phyloP scores from a whole-genome alignment of 192 early-diverging fungal species.

The Piromyces sp. region DNA sequence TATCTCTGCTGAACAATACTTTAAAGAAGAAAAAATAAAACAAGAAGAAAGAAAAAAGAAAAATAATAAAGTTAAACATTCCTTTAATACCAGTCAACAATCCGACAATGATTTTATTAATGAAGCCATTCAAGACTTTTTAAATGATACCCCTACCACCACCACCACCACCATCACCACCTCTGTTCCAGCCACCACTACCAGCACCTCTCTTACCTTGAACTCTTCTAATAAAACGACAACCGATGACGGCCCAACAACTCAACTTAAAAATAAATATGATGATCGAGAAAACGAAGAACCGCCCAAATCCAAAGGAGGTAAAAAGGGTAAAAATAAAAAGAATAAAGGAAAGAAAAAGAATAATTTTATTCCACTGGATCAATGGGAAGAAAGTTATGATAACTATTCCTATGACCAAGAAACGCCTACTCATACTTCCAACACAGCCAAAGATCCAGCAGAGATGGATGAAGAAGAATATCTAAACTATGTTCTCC shows the following conservation, averaged over 20 bases:
- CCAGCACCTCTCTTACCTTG: too few species aligned
- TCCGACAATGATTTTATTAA: neutral
- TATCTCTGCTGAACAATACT: neutral
- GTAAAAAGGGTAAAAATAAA: neutral
- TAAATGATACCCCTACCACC: neutral
- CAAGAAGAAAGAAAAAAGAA: neutral
- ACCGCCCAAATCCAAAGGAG: neutral
- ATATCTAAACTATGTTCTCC: neutral
- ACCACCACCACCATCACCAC: neutral
- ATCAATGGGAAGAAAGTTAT: neutral
- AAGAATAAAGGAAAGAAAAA: neutral
- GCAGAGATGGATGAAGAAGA: neutral
- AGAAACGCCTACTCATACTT: neutral
- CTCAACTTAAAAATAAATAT: neutral
- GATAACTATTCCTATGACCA: neutral
- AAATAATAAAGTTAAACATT: neutral
- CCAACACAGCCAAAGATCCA: neutral
- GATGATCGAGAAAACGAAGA: neutral
- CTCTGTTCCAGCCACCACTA: too few species aligned
- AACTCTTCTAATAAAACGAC: too few species aligned
- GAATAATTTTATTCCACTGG: neutral
- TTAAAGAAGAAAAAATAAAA: neutral
- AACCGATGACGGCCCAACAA: too few species aligned
- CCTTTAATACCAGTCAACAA: neutral
- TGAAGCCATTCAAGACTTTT: neutral